These are phyloP conservation scores for Rhizophora apiculata DNA, from an alignment of 345 rosid genomes.

Conservation along the genomic window DNA sequence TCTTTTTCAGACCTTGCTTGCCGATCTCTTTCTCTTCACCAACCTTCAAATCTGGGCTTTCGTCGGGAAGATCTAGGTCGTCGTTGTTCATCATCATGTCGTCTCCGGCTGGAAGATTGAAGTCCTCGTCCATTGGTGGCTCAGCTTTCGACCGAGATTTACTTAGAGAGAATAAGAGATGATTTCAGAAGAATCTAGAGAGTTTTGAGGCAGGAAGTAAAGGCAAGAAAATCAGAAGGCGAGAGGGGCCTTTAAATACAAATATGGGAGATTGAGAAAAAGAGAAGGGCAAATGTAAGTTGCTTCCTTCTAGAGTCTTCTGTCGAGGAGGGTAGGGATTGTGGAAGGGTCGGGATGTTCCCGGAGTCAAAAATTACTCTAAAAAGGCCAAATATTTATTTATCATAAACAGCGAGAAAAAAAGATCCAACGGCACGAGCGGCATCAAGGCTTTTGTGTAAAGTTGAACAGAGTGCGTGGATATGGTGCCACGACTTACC, in stretches of 20 bases:
- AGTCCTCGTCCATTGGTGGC: conserved; percentile 21
- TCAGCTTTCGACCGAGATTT: not conserved
- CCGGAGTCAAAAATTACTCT: not conserved
- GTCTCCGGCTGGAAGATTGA: conserved; percentile 19
- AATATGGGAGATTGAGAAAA: too few species aligned
- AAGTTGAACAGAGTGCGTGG: not conserved
- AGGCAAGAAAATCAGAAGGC: too few species aligned
- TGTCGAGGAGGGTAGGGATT: too few species aligned
- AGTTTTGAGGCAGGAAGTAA: too few species aligned
- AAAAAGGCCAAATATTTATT: too few species aligned
- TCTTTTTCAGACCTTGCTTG: conserved; percentile 73
- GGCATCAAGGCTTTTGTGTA: not conserved
- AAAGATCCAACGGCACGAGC: too few species aligned
- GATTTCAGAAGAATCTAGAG: not conserved
- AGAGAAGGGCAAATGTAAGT: too few species aligned
- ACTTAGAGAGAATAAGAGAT: not conserved
- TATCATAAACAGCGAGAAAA: too few species aligned
- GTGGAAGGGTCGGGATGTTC: not conserved
- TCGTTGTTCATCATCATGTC: conserved; percentile 15
- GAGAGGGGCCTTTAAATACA: too few species aligned
- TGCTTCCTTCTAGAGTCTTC: too few species aligned
- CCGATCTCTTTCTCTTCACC: conserved; percentile 67
- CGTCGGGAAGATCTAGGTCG: conserved; percentile 9
- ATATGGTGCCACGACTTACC: not conserved
- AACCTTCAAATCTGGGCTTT: not conserved